Evolutionary conservation across 73 alveolate genomes (phyloP), one percentile per base, ranked within the genome.

Genomic region (Paramecium biaurelia): DNA sequence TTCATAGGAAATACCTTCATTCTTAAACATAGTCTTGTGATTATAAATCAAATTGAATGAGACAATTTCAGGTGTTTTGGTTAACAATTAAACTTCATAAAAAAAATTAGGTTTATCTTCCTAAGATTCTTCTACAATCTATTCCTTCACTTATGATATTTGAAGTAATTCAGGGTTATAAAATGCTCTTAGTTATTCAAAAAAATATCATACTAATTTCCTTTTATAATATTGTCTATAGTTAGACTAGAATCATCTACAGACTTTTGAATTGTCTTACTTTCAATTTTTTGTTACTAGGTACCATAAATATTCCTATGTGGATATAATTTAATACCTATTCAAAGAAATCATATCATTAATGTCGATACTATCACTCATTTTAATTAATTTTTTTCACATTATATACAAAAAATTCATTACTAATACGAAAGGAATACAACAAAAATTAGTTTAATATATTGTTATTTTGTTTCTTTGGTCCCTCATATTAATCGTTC

Each of bases 41-140:
- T 72, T 72, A 72, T 72, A 72, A 34, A 72, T 32, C 4, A 72
- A 42, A 72, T 38, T 32, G 20, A 72, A 42, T 14, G 56, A 14
- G 8, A 7, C 30, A 15, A 72, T 72, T 72, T 72, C 86, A 12
- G 86, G 86, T 35, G 18, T 72, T 72, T 72, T 72, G 18, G 35
- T 72, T 53, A 53, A 53, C 68, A 4, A 53, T 32, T 12, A 34
- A n/a, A 72, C 63, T 32, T 72, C 86, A 15, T 72, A 21, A 35
- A 32, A 72, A 35, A 72, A 72, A 35, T 72, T 42, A 34, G 68
- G 86, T 72, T 72, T 38, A 34, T 32, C 86, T n/a, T 72, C 86
- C 24, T 72, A 12, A 15, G 56, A 15, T 32, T 72, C 56, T 20
- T 72, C 86, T n/a, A n/a, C 34, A 34, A 32, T 72, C 5, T 35